These are phyloP conservation scores for Solanum sejunctum DNA, from an alignment of 257 asterid genomes.

Conservation along the genomic window DNA sequence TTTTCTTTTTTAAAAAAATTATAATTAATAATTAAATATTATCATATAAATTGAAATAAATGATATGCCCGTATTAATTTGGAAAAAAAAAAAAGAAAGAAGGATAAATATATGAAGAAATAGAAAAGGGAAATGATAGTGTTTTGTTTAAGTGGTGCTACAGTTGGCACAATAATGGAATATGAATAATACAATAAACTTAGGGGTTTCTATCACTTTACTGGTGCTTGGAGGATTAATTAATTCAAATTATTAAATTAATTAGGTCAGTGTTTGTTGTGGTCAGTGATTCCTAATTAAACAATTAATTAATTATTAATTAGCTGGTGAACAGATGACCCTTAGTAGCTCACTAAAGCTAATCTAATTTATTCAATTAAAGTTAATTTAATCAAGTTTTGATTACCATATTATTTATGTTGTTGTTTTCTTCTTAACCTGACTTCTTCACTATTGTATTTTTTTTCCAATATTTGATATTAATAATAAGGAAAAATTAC, in stretches of 20 bases:
- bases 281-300: slow-evolving; percentile 5
- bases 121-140: not conserved
- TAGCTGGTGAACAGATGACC: not conserved
- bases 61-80: no score
- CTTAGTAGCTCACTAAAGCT: not conserved
- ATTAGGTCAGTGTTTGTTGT: not conserved
- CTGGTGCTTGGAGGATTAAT: not conserved
- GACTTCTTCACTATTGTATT: not conserved
- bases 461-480: not conserved
- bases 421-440: not conserved
- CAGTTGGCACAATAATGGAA: not conserved
- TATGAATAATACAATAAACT: not conserved
- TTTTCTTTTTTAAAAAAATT: not conserved
- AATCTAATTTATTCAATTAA: not conserved
- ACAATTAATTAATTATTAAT: not conserved
- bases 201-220: not conserved
- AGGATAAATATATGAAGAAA: not conserved
- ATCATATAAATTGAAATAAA: not conserved
- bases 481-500: not conserved
- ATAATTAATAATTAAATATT: not conserved
- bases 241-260: not conserved
- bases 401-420: not conserved
- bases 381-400: not conserved
- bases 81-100: not conserved
- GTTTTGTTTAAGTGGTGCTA: not conserved